Base-by-base conservation (phyloP, 306 rosid species). In the Coriaria nepalensis region DNA sequence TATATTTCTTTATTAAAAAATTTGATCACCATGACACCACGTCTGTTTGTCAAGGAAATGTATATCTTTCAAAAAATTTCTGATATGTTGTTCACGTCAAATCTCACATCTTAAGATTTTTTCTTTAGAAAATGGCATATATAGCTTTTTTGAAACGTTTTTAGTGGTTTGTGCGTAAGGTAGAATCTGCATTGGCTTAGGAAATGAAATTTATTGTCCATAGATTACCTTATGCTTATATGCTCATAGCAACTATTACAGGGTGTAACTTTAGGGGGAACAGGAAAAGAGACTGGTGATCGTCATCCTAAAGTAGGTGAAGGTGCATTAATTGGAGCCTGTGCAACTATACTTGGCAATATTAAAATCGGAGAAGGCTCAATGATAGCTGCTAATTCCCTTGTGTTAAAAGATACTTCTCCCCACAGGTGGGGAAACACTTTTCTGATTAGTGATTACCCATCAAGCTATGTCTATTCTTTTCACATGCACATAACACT, bases 211-310 rank as follows among this genome's bases (percentile, higher is more conserved):
- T 20, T 20, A 1, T 20, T 20, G 29, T 20, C 29, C 29, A 20
- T 20, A 20, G 29, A 20, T 20, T 20, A 20, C 29, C 3, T 20
- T 20, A 20, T 20, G 29, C 29, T 36, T 34, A 35, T 68, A 45
- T 60, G 55, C 55, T 61, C 12, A 63, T 49, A 9, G 14, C 14
- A 54, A 51, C 37, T 10, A 74, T 55, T 11, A 45, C 61, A 90
- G 95, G 95, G 84, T 60, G 92, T 90, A 45, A 90, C 95, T 53
- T 76, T 90, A 53, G 95, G 95, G 59, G 97, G 97, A 57, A 72
- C 92, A 0, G 95, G 95, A 45, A 90, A 90, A 68, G 94, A 73
- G 63, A 38, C 55, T 34, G 95, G 95, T 13, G 84, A 88, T 73
- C 95, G 95, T 34, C 95, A 88, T 65, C 97, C 95, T 42, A 78